Evolutionary conservation across 2,329 filamentous ascomycete species (phyloP).

Genomic region (Fusarium sp.): DNA sequence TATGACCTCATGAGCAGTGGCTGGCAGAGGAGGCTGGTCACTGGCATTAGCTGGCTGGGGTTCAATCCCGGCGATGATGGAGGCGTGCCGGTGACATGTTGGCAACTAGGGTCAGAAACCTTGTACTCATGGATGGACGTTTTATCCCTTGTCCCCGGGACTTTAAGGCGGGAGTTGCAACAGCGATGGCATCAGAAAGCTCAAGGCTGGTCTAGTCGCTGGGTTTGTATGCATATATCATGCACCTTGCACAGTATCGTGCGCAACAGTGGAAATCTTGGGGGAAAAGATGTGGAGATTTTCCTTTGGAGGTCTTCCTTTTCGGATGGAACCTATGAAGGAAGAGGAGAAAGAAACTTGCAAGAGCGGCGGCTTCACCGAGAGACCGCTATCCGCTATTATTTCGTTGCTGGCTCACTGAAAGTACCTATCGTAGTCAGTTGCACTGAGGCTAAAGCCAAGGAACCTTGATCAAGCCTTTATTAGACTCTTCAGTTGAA

Average conservation of each 20-base stretch:
- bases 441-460: background rate
- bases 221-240: no score
- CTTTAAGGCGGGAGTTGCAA: slow-evolving; percentile 23
- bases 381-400: slow-evolving; percentile 2
- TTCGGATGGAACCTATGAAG: slow-evolving; percentile 32
- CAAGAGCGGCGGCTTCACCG: slow-evolving; percentile 2
- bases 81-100: slow-evolving; percentile 37
- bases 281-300: slow-evolving; percentile 27
- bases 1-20: slow-evolving; percentile 42
- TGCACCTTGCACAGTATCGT: slow-evolving; percentile 20
- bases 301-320: slow-evolving; percentile 8
- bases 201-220: no score
- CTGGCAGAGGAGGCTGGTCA: slow-evolving; percentile 30
- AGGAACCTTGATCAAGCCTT: background rate
- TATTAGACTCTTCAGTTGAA: background rate
- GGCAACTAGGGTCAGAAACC: slow-evolving; percentile 35
- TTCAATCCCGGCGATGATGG: slow-evolving; percentile 20
- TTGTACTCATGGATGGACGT: slow-evolving; percentile 25
- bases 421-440: no score
- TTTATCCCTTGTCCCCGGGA: slow-evolving; percentile 32
- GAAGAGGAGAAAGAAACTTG: background rate
- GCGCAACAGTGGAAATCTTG: slow-evolving; percentile 16
- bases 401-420: background rate
- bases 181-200: background rate
- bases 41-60: background rate